Evolutionary conservation across 768 basidiomycete genomes (phyloP), one percentile per base, ranked within the genome.

Genomic region (Holtermannia corniformis): DNA sequence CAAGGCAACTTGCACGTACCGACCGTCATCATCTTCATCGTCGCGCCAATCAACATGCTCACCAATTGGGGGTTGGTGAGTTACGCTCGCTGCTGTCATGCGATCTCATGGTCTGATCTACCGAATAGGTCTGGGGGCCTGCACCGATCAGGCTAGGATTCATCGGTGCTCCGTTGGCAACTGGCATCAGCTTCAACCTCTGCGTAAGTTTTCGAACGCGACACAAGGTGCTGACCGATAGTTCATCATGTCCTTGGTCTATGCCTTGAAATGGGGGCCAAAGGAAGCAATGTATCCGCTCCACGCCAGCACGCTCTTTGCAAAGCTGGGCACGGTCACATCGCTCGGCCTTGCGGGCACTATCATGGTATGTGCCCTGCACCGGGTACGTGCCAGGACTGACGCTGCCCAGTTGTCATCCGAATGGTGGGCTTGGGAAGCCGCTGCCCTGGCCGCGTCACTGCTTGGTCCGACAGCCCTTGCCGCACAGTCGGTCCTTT

Each of bases 391-490:
- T 12, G n/a, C 12, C 27, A 16, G 12, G 23, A 28, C 47, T 90
- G 70, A 84, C 81, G 16, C 25, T 27, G 23, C 24, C 7, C 41
- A 67, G 65, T 44, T 67, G 3, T 87, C 87, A 1, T 82, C 81
- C 3, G 93, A 95, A 72, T 97, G 92, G 93, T 96, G 92, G 90
- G 84, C 85, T 37, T 93, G 93, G 93, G 91, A 95, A 72, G 78
- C 72, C 71, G 78, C 25, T 46, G 62, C 59, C 24, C 60, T 61
- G 46, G 49, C 69, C 14, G 65, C 65, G 2, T 65, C 62, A 23
- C 44, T 86, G 42, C 73, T 95, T 1, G 88, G 92, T 1, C 82
- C 92, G 1, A 78, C 81, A 4, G 75, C 80, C 5, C 80, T 99
- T 2, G 95, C 95, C 0, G 81, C 88, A 0, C 92, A 97, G 68